Evolutionary conservation across 139 green algal genomes (phyloP), one percentile per base, ranked within the genome.

Genomic region (Eudorina sp.): DNA sequence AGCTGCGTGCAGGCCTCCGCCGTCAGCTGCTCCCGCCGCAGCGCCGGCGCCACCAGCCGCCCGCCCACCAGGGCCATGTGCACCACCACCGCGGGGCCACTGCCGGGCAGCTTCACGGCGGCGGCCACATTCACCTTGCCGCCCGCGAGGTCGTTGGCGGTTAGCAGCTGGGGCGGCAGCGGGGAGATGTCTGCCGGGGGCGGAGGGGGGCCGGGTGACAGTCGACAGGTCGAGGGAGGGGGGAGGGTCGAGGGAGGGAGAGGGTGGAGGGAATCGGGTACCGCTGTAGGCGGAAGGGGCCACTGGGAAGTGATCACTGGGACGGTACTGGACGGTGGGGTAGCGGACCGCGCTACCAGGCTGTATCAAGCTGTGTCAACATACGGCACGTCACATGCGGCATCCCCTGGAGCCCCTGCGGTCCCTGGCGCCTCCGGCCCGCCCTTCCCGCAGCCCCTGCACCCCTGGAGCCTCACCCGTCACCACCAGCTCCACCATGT

Each of bases 401-500:
- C n/a, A n/a, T n/a, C n/a, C n/a, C n/a, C n/a, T n/a, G n/a, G n/a
- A n/a, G n/a, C n/a, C n/a, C n/a, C n/a, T n/a, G n/a, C n/a, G n/a
- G n/a, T n/a, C n/a, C n/a, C n/a, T n/a, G n/a, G n/a, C n/a, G n/a
- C n/a, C n/a, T n/a, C n/a, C n/a, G n/a, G n/a, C n/a, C n/a, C n/a
- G n/a, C n/a, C n/a, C n/a, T n/a, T n/a, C n/a, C 18, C 70, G n/a
- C 38, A 53, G 8, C 70, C 29, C 29, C 29, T 18, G 6, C 29
- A 23, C 11, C n/a, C 64, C 21, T 36, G 25, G 25, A 80, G 38
- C 72, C 75, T 29, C 41, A 88, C 82, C 82, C 0, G 19, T 53
- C 34, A 88, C 66, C 31, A 58, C 34, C 11, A 88, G 64, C 64
- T 88, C 82, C 31, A 88, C 66, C 82, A 88, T 69, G 82, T 88